These are phyloP conservation scores for Paramyrothecium sp. DNA, from an alignment of 2,329 filamentous ascomycete genomes.

Conservation along the genomic window DNA sequence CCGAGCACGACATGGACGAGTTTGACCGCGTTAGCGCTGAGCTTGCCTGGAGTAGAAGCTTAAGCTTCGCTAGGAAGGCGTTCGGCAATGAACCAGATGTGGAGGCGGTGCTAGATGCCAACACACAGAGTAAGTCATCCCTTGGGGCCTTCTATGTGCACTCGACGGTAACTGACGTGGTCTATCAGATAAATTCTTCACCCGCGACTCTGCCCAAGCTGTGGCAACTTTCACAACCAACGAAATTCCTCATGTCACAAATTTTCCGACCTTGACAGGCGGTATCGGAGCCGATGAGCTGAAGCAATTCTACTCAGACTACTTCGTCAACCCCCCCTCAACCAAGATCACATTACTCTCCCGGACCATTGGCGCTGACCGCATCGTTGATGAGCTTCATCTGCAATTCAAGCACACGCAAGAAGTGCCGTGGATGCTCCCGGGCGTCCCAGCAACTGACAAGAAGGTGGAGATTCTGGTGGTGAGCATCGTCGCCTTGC, in stretches of 20 bases:
- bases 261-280: conserved; percentile 64
- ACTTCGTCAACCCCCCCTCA: conserved; percentile 64
- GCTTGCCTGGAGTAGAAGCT: conserved; percentile 67
- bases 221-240: conserved; percentile 61
- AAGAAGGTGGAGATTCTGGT: conserved; percentile 53
- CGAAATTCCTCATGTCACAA: conserved; percentile 65
- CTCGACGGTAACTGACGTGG: too few relatives aligned
- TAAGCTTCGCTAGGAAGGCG: conserved; percentile 57
- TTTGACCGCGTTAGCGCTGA: conserved; percentile 63
- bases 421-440: conserved; percentile 60
- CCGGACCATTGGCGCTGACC: conserved; percentile 62
- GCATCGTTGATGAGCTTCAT: conserved; percentile 64
- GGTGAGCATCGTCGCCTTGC: conserved; percentile 57
- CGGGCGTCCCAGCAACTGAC: conserved; percentile 55
- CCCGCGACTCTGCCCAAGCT: conserved; percentile 55
- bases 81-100: conserved; percentile 64
- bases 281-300: conserved; percentile 60
- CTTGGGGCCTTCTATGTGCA: too few relatives aligned
- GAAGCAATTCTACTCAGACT: conserved; percentile 61
- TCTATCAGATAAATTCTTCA: conserved; percentile 49
- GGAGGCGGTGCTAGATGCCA: conserved; percentile 64
- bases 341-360: conserved; percentile 60
- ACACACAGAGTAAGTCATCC: conserved; percentile 51
- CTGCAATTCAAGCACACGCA: conserved; percentile 56
- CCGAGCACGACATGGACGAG: conserved; percentile 67